phyloP scores from a whole-genome alignment of 176 grass and related monocot species.

The Saccharum spontaneum region DNA sequence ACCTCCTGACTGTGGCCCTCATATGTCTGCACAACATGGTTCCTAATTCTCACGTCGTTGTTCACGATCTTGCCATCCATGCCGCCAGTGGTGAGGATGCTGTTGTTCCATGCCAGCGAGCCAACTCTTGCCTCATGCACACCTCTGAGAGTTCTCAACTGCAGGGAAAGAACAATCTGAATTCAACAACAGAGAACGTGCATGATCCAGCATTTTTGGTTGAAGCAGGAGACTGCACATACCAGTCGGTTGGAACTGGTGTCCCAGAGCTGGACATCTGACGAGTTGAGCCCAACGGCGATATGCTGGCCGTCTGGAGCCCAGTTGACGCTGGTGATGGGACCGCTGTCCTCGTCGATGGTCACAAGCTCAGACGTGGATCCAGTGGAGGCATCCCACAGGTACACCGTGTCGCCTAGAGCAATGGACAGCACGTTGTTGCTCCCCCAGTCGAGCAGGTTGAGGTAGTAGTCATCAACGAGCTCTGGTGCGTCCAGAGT shows the following conservation, averaged over 20 bases:
- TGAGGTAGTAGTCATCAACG: constrained; percentile 46
- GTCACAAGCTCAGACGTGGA: constrained; percentile 50
- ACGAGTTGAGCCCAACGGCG: constrained; percentile 43
- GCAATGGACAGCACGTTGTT: constrained; percentile 43
- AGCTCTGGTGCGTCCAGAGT: constrained; percentile 41
- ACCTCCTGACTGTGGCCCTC: constrained; percentile 50
- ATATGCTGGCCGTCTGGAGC: constrained; percentile 40
- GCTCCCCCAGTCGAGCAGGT: constrained; percentile 53
- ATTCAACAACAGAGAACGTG: neutral
- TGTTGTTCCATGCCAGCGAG: constrained; percentile 52
- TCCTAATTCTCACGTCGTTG: constrained; percentile 42
- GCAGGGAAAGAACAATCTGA: neutral
- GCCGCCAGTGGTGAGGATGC: constrained; percentile 31
- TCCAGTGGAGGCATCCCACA: constrained; percentile 38
- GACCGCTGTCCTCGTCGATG: constrained; percentile 37
- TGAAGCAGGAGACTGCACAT: neutral
- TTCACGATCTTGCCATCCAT: constrained; percentile 50
- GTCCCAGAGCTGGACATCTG: constrained; percentile 50
- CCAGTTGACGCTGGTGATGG: constrained; percentile 50
- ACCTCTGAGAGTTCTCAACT: constrained; percentile 52
- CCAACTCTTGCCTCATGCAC: constrained; percentile 43
- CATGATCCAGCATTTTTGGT: neutral
- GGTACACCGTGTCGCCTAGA: constrained; percentile 35
- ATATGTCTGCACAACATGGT: constrained; percentile 45
- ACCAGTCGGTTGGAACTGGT: constrained; percentile 31